These are phyloP conservation scores for Lactarius sp. DNA, from an alignment of 768 basidiomycete genomes.

Conservation along the genomic window DNA sequence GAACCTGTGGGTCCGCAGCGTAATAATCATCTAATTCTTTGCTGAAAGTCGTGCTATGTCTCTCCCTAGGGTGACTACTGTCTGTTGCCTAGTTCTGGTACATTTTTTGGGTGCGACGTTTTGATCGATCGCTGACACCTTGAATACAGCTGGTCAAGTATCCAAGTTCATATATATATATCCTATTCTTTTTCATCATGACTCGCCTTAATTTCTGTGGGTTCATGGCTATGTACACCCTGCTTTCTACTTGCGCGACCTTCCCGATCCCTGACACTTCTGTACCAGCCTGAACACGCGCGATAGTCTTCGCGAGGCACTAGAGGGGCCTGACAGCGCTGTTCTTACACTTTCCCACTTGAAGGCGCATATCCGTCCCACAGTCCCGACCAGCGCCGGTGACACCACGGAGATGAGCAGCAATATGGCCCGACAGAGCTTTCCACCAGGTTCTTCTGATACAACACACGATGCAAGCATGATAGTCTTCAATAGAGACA, in stretches of 20 bases:
- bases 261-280: background rate
- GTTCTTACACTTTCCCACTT: background rate
- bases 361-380: background rate
- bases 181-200: constrained; percentile 1
- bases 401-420: background rate
- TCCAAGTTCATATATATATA: background rate
- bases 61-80: background rate
- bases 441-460: background rate
- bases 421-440: background rate
- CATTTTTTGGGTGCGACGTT: background rate
- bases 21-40: background rate
- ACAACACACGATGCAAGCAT: background rate
- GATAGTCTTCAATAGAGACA: background rate
- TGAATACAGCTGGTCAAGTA: background rate
- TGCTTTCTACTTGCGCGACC: background rate
- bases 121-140: background rate
- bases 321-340: background rate
- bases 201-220: constrained; percentile 1
- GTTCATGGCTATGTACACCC: background rate
- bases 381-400: background rate
- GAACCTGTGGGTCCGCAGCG: background rate
- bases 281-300: constrained; percentile 2
- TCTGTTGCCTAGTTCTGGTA: background rate
- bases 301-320: background rate
- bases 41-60: background rate